phyloP scores from a whole-genome alignment of 2,329 filamentous ascomycete species.

The Colletotrichum theobromicola region DNA sequence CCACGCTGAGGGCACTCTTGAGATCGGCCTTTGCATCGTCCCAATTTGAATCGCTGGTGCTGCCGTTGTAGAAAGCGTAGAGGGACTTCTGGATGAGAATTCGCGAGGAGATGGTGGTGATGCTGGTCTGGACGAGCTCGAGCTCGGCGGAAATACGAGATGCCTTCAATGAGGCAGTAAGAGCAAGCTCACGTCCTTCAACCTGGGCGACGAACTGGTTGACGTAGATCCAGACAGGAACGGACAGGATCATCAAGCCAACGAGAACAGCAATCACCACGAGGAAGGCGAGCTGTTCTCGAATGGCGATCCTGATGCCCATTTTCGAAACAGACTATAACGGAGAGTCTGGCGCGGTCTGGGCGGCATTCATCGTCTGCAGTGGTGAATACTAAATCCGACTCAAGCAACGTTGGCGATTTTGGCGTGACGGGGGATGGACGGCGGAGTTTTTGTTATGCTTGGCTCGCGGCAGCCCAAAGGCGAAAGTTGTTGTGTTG shows the following conservation, averaged over 20 bases:
- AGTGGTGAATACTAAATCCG: background rate
- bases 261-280: conserved; percentile 78
- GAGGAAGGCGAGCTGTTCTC: conserved; percentile 83
- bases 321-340: conserved; percentile 20
- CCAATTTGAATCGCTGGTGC: conserved; percentile 67
- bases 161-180: conserved; percentile 87
- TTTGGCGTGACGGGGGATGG: background rate
- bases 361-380: conserved; percentile 21
- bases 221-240: conserved; percentile 73
- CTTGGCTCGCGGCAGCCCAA: conserved; percentile 7
- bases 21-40: conserved; percentile 66
- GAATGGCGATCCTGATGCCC: conserved; percentile 82
- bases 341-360: conserved; percentile 7
- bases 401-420: background rate
- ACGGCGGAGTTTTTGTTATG: background rate
- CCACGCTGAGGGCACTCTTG: conserved; percentile 69
- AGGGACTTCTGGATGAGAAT: conserved; percentile 63
- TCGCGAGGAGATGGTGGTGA: conserved; percentile 73
- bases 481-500: background rate
- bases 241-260: conserved; percentile 77
- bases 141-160: conserved; percentile 81
- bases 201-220: conserved; percentile 58
- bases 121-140: conserved; percentile 77
- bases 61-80: conserved; percentile 57
- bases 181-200: conserved; percentile 66